These are phyloP conservation scores for Phytopythium montanum DNA, from an alignment of 352 stramenopile genomes.

Conservation along the genomic window DNA sequence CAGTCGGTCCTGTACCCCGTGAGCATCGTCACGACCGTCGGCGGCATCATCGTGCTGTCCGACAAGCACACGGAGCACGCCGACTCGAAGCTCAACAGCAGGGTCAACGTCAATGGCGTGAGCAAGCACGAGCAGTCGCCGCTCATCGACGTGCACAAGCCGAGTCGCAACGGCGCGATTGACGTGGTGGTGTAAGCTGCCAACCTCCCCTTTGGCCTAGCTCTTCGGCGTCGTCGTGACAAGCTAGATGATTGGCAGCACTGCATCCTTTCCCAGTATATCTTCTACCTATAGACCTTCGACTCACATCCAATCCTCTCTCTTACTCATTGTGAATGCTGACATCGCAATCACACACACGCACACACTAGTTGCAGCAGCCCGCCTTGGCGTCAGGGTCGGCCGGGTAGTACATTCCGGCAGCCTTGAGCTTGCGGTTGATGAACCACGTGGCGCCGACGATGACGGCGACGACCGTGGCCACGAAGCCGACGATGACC, in stretches of 20 bases:
- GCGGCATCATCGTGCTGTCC: slow-evolving; percentile 78
- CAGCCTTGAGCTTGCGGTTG: slow-evolving; percentile 82
- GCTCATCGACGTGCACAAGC: slow-evolving; percentile 36
- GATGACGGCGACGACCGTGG: slow-evolving; percentile 55
- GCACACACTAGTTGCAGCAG: slow-evolving; percentile 40
- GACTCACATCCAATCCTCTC: background rate
- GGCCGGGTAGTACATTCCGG: slow-evolving; percentile 71
- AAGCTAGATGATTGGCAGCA: background rate
- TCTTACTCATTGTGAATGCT: background rate
- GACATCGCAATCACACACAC: background rate
- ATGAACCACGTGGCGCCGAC: slow-evolving; percentile 61
- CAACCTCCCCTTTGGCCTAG: background rate
- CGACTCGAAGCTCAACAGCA: slow-evolving; percentile 27
- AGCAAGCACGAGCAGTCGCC: slow-evolving; percentile 42
- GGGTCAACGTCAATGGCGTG: slow-evolving; percentile 29
- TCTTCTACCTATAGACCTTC: slow-evolving; percentile 1
- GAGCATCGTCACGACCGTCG: slow-evolving; percentile 76
- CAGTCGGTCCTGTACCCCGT: slow-evolving; percentile 70
- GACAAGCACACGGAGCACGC: slow-evolving; percentile 68
- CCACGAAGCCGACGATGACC: slow-evolving; percentile 65
- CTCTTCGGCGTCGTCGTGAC: background rate
- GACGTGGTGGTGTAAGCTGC: slow-evolving; percentile 23
- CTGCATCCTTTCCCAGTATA: background rate
- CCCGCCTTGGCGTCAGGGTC: slow-evolving; percentile 49
- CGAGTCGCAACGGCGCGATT: slow-evolving; percentile 33